Evolutionary conservation across 768 basidiomycete species (phyloP).

Genomic region (Auricularia auricula-judae): DNA sequence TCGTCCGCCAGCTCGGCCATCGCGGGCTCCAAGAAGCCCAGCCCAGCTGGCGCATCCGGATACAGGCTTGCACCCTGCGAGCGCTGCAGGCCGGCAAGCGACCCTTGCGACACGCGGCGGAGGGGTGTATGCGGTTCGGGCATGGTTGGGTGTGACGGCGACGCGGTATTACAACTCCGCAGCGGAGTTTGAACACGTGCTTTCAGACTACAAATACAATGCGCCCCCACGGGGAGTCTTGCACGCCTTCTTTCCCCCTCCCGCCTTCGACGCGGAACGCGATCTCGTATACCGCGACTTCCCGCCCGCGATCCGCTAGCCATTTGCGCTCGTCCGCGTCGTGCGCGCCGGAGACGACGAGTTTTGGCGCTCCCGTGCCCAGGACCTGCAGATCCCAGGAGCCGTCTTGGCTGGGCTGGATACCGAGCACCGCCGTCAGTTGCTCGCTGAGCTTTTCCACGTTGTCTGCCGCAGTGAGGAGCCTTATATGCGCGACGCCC

Average conservation of each 20-base stretch:
- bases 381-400: constrained; percentile 26
- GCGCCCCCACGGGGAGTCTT: background rate
- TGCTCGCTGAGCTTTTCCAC: constrained; percentile 25
- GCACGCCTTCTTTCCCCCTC: background rate
- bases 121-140: constrained; percentile 61
- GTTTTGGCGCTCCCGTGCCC: constrained; percentile 13
- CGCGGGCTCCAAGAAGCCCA: constrained; percentile 77
- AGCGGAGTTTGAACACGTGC: too few relatives aligned
- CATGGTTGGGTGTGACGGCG: background rate
- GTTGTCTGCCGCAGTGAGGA: constrained; percentile 24
- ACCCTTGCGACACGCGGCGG: constrained; percentile 83
- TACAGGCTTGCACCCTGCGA: constrained; percentile 40
- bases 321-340: constrained; percentile 26
- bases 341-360: constrained; percentile 28
- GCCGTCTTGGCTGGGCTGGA: constrained; percentile 32
- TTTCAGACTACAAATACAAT: too few relatives aligned
- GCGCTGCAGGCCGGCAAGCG: constrained; percentile 74
- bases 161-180: too few relatives aligned
- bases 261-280: constrained; percentile 16
- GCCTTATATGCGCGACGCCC: constrained; percentile 39
- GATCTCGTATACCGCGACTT: constrained; percentile 40
- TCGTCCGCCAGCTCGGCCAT: constrained; percentile 85
- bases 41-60: constrained; percentile 65
- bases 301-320: constrained; percentile 14
- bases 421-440: constrained; percentile 39